phyloP scores from a whole-genome alignment of 345 rosid species.

The Salix brachista region DNA sequence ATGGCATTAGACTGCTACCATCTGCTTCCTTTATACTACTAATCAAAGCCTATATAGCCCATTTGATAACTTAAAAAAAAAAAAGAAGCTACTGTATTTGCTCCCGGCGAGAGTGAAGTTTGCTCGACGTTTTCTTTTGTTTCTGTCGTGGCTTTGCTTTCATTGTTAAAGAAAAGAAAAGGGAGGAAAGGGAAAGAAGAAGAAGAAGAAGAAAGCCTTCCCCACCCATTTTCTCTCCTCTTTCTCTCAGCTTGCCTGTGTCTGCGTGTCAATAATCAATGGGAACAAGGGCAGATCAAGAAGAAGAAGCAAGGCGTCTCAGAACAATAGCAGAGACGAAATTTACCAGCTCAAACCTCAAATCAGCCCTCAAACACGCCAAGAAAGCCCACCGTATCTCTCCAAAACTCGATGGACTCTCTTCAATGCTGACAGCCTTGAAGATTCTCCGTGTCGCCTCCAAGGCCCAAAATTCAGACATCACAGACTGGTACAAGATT shows the following conservation, averaged over 20 bases:
- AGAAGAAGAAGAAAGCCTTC: too few species aligned
- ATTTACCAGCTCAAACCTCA: conserved; percentile 43
- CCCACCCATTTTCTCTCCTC: neutral
- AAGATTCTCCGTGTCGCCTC: conserved; percentile 47
- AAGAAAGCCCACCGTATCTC: conserved; percentile 56
- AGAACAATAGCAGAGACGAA: conserved; percentile 53
- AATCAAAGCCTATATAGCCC: too few species aligned
- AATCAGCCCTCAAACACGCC: conserved; percentile 58
- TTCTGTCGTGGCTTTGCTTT: too few species aligned
- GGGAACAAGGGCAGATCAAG: conserved; percentile 21
- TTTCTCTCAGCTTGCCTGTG: neutral
- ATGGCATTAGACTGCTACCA: too few species aligned
- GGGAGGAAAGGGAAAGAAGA: too few species aligned
- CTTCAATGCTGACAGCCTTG: conserved; percentile 65
- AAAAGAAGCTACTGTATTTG: too few species aligned
- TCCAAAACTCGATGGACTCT: conserved; percentile 53
- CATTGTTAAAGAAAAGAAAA: too few species aligned
- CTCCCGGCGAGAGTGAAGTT: too few species aligned
- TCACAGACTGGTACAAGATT: conserved; percentile 62
- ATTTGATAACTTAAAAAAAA: too few species aligned
- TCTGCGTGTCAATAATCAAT: neutral
- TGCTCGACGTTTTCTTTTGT: too few species aligned
- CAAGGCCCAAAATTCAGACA: conserved; percentile 12
- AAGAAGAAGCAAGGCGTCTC: conserved; percentile 49
- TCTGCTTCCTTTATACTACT: too few species aligned